These are phyloP conservation scores for Pseudocercospora fuligena DNA, from an alignment of 2,329 filamentous ascomycete species.

Conservation along the genomic window DNA sequence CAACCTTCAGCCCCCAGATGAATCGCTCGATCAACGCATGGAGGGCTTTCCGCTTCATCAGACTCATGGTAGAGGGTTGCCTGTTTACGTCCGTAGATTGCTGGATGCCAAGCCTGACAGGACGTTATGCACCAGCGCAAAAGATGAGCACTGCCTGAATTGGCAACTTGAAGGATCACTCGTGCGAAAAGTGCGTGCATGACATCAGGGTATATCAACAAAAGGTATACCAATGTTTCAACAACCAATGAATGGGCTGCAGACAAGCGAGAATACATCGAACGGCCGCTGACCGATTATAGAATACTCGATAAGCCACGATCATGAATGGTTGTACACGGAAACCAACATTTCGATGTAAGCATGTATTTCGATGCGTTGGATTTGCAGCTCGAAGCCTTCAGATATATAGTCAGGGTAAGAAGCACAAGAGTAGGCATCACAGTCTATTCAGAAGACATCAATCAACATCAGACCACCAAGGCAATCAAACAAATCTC, in stretches of 20 bases:
- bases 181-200: neutral
- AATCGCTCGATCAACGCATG: neutral
- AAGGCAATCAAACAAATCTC: neutral
- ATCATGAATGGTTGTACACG: neutral
- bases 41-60: neutral
- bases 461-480: neutral
- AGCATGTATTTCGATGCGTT: neutral
- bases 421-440: neutral
- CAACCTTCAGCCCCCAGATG: neutral
- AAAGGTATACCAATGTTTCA: neutral
- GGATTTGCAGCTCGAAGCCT: neutral
- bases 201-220: neutral
- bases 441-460: neutral
- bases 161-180: neutral
- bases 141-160: neutral
- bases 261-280: neutral
- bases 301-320: neutral
- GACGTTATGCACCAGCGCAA: neutral
- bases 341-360: neutral
- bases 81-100: neutral
- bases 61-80: neutral
- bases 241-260: neutral
- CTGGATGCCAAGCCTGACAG: neutral
- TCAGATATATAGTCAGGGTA: neutral
- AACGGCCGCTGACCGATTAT: constrained; percentile 3